Conservation (phyloP, 2,329 filamentous ascomycete genomes). For the Epicoccum nigrum region DNA sequence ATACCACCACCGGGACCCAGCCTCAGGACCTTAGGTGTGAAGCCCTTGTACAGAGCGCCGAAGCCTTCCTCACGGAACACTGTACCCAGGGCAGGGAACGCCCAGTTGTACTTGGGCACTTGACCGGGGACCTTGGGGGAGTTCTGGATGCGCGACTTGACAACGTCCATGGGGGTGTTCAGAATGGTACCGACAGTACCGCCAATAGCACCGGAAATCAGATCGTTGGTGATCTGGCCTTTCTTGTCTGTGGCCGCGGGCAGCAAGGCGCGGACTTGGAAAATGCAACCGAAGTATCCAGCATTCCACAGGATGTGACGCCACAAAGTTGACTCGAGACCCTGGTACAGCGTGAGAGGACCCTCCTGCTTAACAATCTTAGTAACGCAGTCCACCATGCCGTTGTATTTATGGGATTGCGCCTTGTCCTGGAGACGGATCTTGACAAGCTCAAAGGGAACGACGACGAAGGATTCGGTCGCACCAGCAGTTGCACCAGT, state of each 20-base stretch:
- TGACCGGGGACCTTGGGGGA: constrained; percentile 80
- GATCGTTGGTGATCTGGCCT: constrained; percentile 82
- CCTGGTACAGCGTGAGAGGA: constrained; percentile 89
- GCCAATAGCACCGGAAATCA: constrained; percentile 84
- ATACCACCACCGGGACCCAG: constrained; percentile 75
- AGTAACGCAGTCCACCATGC: constrained; percentile 77
- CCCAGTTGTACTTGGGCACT: constrained; percentile 98
- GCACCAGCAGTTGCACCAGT: constrained; percentile 95
- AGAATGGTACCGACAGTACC: constrained; percentile 89
- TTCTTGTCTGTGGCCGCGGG: constrained; percentile 82
- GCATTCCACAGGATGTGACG: constrained; percentile 93
- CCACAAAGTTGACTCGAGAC: constrained; percentile 96
- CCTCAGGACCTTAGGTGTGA: constrained; percentile 90
- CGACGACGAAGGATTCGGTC: constrained; percentile 94
- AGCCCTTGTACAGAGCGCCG: constrained; percentile 92
- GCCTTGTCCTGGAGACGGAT: constrained; percentile 96
- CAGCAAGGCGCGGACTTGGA: constrained; percentile 87
- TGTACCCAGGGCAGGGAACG: constrained; percentile 82
- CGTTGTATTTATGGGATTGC: constrained; percentile 84
- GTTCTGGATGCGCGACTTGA: constrained; percentile 98
- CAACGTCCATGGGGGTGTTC: constrained; percentile 96
- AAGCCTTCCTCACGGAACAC: constrained; percentile 95
- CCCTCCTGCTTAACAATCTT: constrained; percentile 88
- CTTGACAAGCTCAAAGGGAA: constrained; percentile 98
- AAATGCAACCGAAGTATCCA: constrained; percentile 98